Base-by-base conservation (phyloP, 139 green algal genomes). In the Auxenochlorella protothecoides region DNA sequence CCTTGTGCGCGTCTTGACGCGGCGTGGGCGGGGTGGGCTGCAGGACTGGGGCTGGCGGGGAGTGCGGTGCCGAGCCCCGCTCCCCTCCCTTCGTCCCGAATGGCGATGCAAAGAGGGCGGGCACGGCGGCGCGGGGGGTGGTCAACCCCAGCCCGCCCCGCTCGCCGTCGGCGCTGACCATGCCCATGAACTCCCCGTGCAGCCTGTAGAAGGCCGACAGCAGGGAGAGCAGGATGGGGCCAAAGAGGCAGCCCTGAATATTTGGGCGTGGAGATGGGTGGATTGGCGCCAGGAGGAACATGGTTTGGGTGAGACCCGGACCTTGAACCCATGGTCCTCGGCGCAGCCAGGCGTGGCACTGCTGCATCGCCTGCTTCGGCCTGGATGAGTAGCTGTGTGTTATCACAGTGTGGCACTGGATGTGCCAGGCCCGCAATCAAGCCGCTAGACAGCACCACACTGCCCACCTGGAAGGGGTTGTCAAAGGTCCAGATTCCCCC, bases 201-300 rank as follows among this genome's bases (percentile, higher is more conserved):
- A 91, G 72, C 55, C 78, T 74, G 70, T 82, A 83, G 54, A 83
- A 77, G 14, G 82, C 85, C 10, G 68, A 76, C 11, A 89, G 76
- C 55, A 89, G 68, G 3, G 76, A 79, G 57, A 91, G 71, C 71
- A 88, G 63, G 69, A 89, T 91, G 52, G 86, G 86, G 5, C 86
- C 86, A 57, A 88, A 57, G 53, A 89, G 54, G 16, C 76, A 82
- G 5, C 81, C 73, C 66, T 69, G 65, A 44, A 44, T 44, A 44
- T 44, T 44, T 44, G 1, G 27, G 27, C 1, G 27, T 44, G 27
- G 27, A 44, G 27, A 44, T 44, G 27, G 27, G 27, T 44, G 27
- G 27, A 44, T 44, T 44, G 27, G 27, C 27, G 27, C 27, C 27
- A 44, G 27, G 27, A 44, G 27, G 27, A 44, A 44, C 27, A 44